Conservation (phyloP, 2,329 filamentous ascomycete species). For the Fusarium zealandicum region DNA sequence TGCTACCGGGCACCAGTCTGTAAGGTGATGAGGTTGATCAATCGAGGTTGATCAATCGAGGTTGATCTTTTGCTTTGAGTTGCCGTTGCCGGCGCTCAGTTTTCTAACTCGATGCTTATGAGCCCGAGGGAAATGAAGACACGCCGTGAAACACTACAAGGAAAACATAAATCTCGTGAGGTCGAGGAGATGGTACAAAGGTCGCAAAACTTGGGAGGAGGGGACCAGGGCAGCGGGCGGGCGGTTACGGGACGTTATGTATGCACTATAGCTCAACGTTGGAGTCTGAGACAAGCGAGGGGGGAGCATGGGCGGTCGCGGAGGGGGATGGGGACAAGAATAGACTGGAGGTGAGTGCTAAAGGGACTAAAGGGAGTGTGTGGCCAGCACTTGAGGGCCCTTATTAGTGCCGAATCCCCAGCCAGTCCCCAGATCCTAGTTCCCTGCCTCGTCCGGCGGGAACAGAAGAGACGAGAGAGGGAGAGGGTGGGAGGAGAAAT, state of each 20-base stretch:
- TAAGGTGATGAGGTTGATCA: constrained; percentile 25
- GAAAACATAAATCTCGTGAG: constrained; percentile 45
- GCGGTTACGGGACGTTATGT: constrained; percentile 60
- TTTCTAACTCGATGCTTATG: constrained; percentile 33
- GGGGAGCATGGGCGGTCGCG: constrained; percentile 32
- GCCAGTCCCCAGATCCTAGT: constrained; percentile 23
- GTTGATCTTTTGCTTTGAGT: constrained; percentile 34
- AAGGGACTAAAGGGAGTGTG: constrained; percentile 8
- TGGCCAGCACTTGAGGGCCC: constrained; percentile 9
- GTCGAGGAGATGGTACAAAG: constrained; percentile 45
- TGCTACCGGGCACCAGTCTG: constrained; percentile 30
- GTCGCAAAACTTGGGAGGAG: constrained; percentile 53
- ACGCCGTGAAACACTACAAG: constrained; percentile 43
- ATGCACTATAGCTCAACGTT: constrained; percentile 44
- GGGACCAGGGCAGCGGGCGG: constrained; percentile 46
- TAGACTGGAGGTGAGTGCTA: constrained; percentile 35
- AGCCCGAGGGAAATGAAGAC: constrained; percentile 25
- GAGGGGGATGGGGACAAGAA: constrained; percentile 39
- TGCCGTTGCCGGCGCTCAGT: constrained; percentile 51
- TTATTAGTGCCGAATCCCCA: constrained; percentile 24
- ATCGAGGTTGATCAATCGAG: constrained; percentile 25
- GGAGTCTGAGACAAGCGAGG: constrained; percentile 32
- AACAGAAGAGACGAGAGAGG: constrained; percentile 22
- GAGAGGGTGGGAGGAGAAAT: constrained; percentile 27
- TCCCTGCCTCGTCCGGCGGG: constrained; percentile 21